Base-by-base conservation (phyloP, 2,329 filamentous ascomycete genomes). In the Aspergillus ruber region DNA sequence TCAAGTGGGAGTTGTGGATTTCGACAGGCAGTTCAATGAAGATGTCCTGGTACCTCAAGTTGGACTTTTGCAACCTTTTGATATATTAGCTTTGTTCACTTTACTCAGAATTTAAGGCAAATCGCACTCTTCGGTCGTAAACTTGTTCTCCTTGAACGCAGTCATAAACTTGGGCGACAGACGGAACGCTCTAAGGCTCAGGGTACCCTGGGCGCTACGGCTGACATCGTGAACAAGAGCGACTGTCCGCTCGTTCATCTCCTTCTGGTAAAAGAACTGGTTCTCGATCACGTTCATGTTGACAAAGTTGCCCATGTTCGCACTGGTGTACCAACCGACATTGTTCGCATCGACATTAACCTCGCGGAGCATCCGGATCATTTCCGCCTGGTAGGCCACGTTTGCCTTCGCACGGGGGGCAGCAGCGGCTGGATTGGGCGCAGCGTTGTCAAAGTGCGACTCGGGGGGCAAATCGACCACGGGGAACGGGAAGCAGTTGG, bases 261-360 rank as follows among this genome's bases (percentile, higher is more conserved):
- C 88, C 71, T 88, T 93, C 78, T 98, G 93, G 78, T 95, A 97
- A 76, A 90, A 87, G 74, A 84, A 90, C 73, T 96, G 90, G 77
- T 97, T 98, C 80, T 98, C 93, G 71, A 98, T 88, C 67, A 95
- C 90, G 77, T 86, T 88, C 66, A 86, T 72, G 77, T 90, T 96
- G 78, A 97, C 80, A 62, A 97, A 97, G 79, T 95, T 97, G 71
- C 93, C 93, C 88, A 98, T 94, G 71, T 90, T 95, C 55, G 90
- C 89, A 75, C 90, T 96, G 50, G 90, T 96, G 76, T 98, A 98
- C 90, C 90, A 98, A 63, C 93, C 93, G 51, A 95, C 89, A 64
- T 89, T 94, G 78, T 97, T 95, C 57, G 93, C 93, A 70, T 98
- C 93, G 50, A 97, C 88, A 70, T 97, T 98, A 64, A 98, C 93